A percentile compares a stretch with the other conserved stretches of the same genome.
Conservation (phyloP, 306 rosid genomes). For the Citrullus amarus region DNA sequence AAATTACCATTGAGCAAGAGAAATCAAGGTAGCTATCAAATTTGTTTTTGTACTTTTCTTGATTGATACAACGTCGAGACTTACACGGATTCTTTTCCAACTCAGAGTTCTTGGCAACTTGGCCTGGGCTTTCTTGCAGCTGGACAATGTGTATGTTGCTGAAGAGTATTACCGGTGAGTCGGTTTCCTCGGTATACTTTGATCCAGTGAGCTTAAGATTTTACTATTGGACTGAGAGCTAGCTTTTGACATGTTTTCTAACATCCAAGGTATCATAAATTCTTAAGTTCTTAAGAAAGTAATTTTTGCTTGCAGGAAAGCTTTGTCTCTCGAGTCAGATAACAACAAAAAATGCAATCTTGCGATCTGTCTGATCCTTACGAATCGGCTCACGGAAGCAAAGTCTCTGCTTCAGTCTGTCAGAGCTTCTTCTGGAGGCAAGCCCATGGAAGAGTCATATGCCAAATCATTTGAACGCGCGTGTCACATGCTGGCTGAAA, state of each 20-base stretch:
- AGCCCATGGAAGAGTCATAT: slow-evolving; percentile 64
- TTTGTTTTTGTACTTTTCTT: slow-evolving; percentile 9
- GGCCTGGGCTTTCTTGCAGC: slow-evolving; percentile 96
- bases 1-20: slow-evolving; percentile 74
- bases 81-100: not conserved
- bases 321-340: slow-evolving; percentile 66
- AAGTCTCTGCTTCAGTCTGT: slow-evolving; percentile 70
- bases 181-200: not conserved
- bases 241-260: not conserved
- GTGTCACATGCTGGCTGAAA: slow-evolving; percentile 39
- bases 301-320: slow-evolving; percentile 35
- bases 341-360: slow-evolving; percentile 87
- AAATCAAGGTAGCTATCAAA: slow-evolving; percentile 46
- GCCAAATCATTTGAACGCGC: slow-evolving; percentile 75
- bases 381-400: slow-evolving; percentile 61
- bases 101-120: slow-evolving; percentile 75
- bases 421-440: slow-evolving; percentile 40
- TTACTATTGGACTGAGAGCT: not conserved
- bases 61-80: not conserved
- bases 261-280: not conserved
- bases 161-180: slow-evolving; percentile 68
- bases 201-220: not conserved
- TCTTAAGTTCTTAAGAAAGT: not conserved
- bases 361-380: slow-evolving; percentile 75
- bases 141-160: slow-evolving; percentile 40